Evolutionary conservation across 2,329 filamentous ascomycete genomes (phyloP).

Genomic region (Penicillium vulpinum): DNA sequence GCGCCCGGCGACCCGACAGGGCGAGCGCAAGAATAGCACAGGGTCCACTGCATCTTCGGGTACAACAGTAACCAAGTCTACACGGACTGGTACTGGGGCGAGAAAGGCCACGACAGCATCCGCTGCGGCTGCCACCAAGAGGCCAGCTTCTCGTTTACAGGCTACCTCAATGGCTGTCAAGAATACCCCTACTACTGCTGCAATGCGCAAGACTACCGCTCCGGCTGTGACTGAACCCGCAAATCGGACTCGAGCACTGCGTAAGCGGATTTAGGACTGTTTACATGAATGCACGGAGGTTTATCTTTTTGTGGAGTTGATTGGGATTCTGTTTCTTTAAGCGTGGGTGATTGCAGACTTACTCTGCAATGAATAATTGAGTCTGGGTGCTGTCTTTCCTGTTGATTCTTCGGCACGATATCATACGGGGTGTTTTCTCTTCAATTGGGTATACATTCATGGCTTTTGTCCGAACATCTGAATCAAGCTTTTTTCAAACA

Average conservation of each 20-base stretch:
- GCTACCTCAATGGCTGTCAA: conserved; percentile 38
- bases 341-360: conserved; percentile 7
- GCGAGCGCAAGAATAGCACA: conserved; percentile 39
- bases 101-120: conserved; percentile 34
- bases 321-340: conserved; percentile 1
- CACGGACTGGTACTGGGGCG: conserved; percentile 28
- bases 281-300: not conserved
- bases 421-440: conserved; percentile 1
- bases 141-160: conserved; percentile 31
- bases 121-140: conserved; percentile 31
- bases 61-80: conserved; percentile 39
- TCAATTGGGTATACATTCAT: not conserved
- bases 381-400: not conserved
- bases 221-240: conserved; percentile 31
- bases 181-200: conserved; percentile 33
- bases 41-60: conserved; percentile 42
- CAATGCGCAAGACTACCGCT: conserved; percentile 36
- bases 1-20: conserved; percentile 42
- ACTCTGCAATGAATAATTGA: conserved; percentile 4
- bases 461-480: not conserved
- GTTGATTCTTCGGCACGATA: not conserved
- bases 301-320: conserved; percentile 1
- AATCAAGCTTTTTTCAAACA: not conserved
- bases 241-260: conserved; percentile 40
- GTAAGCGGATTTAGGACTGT: conserved; percentile 38